Conservation (phyloP, 495 filamentous ascomycete species). For the Diplogelasinospora grovesii region DNA sequence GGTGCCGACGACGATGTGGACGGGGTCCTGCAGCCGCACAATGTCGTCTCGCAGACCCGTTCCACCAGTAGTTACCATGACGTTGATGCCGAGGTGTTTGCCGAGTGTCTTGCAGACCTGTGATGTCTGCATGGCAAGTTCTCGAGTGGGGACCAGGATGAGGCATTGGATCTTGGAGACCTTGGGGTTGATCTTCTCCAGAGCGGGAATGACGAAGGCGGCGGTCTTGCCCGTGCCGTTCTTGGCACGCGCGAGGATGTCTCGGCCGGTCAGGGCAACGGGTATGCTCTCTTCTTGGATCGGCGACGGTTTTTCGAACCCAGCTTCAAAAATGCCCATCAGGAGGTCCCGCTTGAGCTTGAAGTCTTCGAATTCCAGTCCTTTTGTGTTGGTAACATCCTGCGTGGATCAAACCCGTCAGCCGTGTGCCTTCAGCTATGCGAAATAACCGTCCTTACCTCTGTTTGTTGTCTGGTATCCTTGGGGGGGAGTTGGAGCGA, state of each 20-base stretch:
- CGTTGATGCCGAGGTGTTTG: slow-evolving; percentile 93
- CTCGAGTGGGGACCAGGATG: slow-evolving; percentile 92
- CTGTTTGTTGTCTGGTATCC: slow-evolving; percentile 86
- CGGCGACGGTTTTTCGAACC: slow-evolving; percentile 96
- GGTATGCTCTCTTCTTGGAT: slow-evolving; percentile 99
- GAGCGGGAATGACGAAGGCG: slow-evolving; percentile 91
- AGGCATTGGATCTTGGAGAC: slow-evolving; percentile 90
- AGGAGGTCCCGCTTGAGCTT: slow-evolving; percentile 87
- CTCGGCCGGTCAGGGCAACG: slow-evolving; percentile 87
- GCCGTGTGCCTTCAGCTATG: slow-evolving; percentile 1
- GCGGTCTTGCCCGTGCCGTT: slow-evolving; percentile 98
- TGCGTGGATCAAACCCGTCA: slow-evolving; percentile 24
- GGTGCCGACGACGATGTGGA: slow-evolving; percentile 97
- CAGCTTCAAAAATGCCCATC: slow-evolving; percentile 99
- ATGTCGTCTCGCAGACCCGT: slow-evolving; percentile 95
- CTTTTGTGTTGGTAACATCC: slow-evolving; percentile 97
- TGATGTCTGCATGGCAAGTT: slow-evolving; percentile 96
- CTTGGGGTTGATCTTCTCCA: slow-evolving; percentile 94
- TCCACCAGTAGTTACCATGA: slow-evolving; percentile 98
- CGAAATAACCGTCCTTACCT: slow-evolving; percentile 50
- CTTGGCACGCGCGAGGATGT: slow-evolving; percentile 94
- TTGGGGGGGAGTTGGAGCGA: slow-evolving; percentile 70
- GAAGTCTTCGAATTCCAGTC: slow-evolving; percentile 95
- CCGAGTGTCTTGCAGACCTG: slow-evolving; percentile 98
- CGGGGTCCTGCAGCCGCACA: slow-evolving; percentile 83